Base-by-base conservation (phyloP, 1,284 basidiomycete genomes). In the Coniferiporia weirii region DNA sequence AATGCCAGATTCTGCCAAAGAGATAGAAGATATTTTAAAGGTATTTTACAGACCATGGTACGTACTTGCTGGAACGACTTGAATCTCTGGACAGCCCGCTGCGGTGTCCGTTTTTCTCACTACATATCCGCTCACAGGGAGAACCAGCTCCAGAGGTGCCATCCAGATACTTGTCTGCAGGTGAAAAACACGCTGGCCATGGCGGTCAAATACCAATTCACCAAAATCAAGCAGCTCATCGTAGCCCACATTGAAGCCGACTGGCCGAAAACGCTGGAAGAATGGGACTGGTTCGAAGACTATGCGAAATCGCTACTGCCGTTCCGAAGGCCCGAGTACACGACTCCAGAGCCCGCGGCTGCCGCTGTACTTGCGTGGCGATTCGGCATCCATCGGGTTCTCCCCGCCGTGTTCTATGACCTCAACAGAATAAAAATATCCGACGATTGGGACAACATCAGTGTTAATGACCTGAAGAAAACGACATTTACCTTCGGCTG, bases 121-220 rank as follows among this genome's bases (percentile, higher is more conserved):
- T 3, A 27, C 27, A 27, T 27, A 27, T n/a, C 40, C 7, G 40
- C 7, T 3, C n/a, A 13, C n/a, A 12, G 40, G n/a, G 40, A 43
- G 7, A n/a, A 13, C n/a, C n/a, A 27, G 10, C n/a, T n/a, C 40
- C 40, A 43, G 7, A 43, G 10, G n/a, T n/a, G 2, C 40, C 40
- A 43, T 43, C 40, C 10, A 3, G n/a, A 43, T 12, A 27, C 27
- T 27, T 27, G 27, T 5, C 27, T 27, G 27, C 27, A 27, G 27
- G 27, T 43, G n/a, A n/a, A 43, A 8, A n/a, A n/a, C 40, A 43
- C n/a, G 10, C 7, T 61, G 8, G 40, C 38, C 10, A 50, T 61
- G n/a, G 48, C 60, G 27, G 53, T 36, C 12, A 61, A 61, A 43
- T 61, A 61, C 44, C 47, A 59, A 27, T 20, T 57, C 9, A n/a